Evolutionary conservation across 2,329 filamentous ascomycete genomes (phyloP).

Genomic region (Colletotrichum scovillei): DNA sequence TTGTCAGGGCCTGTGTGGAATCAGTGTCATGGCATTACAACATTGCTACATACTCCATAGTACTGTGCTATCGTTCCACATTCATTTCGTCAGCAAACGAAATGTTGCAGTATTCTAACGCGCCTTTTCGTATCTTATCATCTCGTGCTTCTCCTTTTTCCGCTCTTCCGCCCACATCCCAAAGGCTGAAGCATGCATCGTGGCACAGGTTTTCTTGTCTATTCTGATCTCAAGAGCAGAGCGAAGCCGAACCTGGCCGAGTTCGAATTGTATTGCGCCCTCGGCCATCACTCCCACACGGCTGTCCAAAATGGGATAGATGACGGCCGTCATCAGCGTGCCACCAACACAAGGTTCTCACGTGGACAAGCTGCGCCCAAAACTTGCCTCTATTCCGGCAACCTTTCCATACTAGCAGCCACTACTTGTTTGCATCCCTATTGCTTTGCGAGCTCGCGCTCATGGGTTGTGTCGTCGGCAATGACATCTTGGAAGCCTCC

Average conservation of each 20-base stretch:
- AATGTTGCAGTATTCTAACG: not conserved
- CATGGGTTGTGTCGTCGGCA: constrained; percentile 79
- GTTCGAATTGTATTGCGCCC: not conserved
- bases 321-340: not conserved
- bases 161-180: not conserved
- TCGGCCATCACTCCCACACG: not conserved
- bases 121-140: not conserved
- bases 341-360: not conserved
- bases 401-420: not conserved
- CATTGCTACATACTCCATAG: not conserved
- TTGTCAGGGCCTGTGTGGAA: not conserved
- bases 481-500: constrained; percentile 70
- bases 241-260: not conserved
- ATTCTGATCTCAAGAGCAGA: not conserved
- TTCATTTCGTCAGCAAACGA: not conserved
- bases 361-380: not conserved
- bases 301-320: not conserved
- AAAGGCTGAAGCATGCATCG: not conserved
- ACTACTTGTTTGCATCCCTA: constrained; percentile 77
- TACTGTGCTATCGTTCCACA: not conserved
- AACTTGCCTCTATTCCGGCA: not conserved
- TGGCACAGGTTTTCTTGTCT: constrained; percentile 7
- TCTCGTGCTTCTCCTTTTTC: not conserved
- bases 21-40: constrained; percentile 2
- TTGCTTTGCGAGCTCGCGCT: constrained; percentile 94